Base-by-base conservation (phyloP, 202 grass and related monocot genomes). In the Cymbopogon flexuosus region DNA sequence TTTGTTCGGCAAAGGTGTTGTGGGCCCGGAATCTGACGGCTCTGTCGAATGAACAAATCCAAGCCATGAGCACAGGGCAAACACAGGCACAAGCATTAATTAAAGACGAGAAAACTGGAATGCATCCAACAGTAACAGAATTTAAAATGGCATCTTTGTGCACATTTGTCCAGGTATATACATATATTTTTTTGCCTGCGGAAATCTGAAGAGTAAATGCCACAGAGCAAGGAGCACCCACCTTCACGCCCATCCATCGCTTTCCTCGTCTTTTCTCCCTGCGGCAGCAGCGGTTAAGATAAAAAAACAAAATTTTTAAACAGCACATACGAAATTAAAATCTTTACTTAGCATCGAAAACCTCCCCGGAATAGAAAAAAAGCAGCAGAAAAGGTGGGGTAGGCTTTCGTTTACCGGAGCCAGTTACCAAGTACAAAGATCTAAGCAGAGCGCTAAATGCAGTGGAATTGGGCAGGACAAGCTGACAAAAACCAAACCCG, bases 1-100 rank as follows among this genome's bases (percentile, higher is more conserved):
- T 87, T 91, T 96, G 88, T 96, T 88, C 14, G 93, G 93, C 90
- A 96, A 79, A 85, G 93, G 88, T 46, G 90, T 96, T 49, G 90
- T 90, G 93, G 93, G 90, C 63, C 93, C 93, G 52, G 93, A 86
- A 84, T 92, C 88, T 89, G 85, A 91, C 65, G 69, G 86, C 65
- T 89, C 93, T 93, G 84, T 65, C 72, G 8, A 90, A 79, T 70
- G 64, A 83, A 75, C 31, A 85, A 78, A 85, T 40, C 39, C 46
- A 64, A 73, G 29, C 58, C 78, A 89, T 3, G 40, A 74, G 65
- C 81, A 72, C 47, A 83, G 56, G 47, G 59, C 31, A 81, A 40
- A 79, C 67, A 88, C 57, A 83, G 54, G 79, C 63, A 84, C 42
- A 9, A 56, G 62, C 73, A 80, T 82, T 80, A 84, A 87, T 83